These are phyloP conservation scores for Gentiana macrophylla DNA, from an alignment of 257 asterid species.

Conservation along the genomic window DNA sequence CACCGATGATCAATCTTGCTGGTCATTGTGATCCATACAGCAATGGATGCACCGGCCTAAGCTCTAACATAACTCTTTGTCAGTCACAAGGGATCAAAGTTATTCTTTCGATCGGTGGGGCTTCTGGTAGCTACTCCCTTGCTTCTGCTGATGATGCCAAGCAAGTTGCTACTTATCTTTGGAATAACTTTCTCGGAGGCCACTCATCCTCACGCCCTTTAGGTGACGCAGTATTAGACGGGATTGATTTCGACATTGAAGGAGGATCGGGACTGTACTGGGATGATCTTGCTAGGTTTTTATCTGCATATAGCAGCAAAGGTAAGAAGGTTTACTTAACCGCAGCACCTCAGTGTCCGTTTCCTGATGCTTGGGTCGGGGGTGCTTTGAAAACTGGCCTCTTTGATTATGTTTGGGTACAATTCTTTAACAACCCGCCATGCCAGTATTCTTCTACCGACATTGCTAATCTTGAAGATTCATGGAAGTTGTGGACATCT, in stretches of 20 bases:
- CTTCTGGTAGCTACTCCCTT: conserved; percentile 34
- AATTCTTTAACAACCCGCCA: no score
- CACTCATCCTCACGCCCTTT: conserved; percentile 7
- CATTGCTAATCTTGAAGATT: no score
- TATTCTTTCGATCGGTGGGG: conserved; percentile 40
- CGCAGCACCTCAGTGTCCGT: no score
- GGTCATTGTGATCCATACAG: conserved; percentile 47
- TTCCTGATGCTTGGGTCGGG: no score
- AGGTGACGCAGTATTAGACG: neutral
- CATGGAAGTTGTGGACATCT: no score
- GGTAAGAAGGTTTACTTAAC: no score
- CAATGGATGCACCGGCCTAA: conserved; percentile 24
- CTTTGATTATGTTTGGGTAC: no score
- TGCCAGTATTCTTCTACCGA: no score
- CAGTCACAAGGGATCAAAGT: conserved; percentile 34
- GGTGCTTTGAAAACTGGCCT: no score
- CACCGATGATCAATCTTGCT: conserved; percentile 36
- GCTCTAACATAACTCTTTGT: conserved; percentile 30
- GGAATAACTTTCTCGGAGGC: conserved; percentile 44
- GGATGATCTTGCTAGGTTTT: no score
- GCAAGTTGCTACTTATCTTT: conserved; percentile 30
- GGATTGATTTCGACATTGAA: no score
- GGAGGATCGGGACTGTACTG: neutral
- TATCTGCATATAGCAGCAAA: no score
- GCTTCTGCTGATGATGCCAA: conserved; percentile 27